phyloP scores from a whole-genome alignment of 805 yeast genomes.

The Brettanomyces custersianus region DNA sequence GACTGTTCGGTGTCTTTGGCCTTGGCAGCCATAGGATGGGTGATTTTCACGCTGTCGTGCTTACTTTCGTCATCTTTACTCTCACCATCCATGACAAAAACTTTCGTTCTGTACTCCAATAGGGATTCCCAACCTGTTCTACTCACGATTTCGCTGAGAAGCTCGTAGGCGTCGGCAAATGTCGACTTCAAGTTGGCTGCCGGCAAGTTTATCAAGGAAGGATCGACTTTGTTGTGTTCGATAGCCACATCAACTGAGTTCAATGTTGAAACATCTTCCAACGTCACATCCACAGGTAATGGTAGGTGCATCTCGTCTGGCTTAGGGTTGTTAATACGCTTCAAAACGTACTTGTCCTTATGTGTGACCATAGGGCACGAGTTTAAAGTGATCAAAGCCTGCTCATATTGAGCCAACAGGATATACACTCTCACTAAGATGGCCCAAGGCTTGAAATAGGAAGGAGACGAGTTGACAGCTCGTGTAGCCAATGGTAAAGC shows the following conservation, averaged over 20 bases:
- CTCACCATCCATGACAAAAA: constrained; percentile 64
- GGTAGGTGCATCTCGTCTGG: constrained; percentile 61
- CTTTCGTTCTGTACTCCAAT: constrained; percentile 47
- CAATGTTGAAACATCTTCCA: constrained; percentile 59
- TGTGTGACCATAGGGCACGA: constrained; percentile 77
- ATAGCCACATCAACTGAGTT: constrained; percentile 55
- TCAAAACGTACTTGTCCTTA: constrained; percentile 55
- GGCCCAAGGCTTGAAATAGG: constrained; percentile 71
- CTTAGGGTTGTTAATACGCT: constrained; percentile 47
- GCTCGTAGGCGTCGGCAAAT: constrained; percentile 46
- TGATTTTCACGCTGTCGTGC: background rate
- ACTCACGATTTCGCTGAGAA: constrained; percentile 57
- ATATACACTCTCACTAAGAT: constrained; percentile 56
- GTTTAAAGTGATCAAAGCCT: constrained; percentile 63
- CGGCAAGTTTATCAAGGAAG: constrained; percentile 50
- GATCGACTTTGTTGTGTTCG: constrained; percentile 62
- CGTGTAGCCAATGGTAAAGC: constrained; percentile 52
- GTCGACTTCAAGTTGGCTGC: constrained; percentile 60
- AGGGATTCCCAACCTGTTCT: constrained; percentile 67
- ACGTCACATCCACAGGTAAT: constrained; percentile 62
- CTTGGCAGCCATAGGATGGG: background rate
- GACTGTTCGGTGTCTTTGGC: background rate
- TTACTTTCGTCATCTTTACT: background rate
- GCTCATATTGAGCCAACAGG: constrained; percentile 54
- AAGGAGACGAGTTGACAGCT: constrained; percentile 66